These are phyloP conservation scores for Saccharomycopsis vini DNA, from an alignment of 805 yeast genomes.

Conservation along the genomic window DNA sequence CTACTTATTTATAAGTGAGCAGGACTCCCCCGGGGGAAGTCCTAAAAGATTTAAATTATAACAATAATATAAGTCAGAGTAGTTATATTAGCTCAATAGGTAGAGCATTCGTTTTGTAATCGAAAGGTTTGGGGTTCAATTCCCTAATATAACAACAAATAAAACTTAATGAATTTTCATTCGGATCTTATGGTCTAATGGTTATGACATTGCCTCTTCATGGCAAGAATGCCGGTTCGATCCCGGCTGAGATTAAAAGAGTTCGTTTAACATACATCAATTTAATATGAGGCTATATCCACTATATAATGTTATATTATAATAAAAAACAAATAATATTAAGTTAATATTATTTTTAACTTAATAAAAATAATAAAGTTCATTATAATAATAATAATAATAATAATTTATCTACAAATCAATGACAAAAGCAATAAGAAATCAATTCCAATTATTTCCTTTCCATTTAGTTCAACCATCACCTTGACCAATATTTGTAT, in stretches of 20 bases:
- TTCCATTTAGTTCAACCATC: slow-evolving; percentile 23
- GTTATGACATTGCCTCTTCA: slow-evolving; percentile 8
- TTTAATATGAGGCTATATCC: no score
- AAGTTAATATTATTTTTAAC: neutral
- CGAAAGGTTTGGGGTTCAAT: slow-evolving; percentile 16
- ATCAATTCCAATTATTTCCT: slow-evolving; percentile 20
- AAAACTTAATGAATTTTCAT: no score
- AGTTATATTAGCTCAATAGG: slow-evolving; percentile 6
- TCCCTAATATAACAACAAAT: slow-evolving; percentile 15
- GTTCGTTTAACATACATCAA: no score
- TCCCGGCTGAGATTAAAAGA: slow-evolving; percentile 8
- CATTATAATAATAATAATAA: neutral
- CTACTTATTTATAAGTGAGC: no score
- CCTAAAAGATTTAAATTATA: no score
- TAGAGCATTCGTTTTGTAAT: neutral
- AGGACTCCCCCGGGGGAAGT: no score
- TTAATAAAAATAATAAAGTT: neutral
- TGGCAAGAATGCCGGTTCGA: slow-evolving; percentile 11
- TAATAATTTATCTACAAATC: slow-evolving; percentile 1
- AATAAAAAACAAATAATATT: no score
- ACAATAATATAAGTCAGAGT: no score
- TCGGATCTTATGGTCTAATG: slow-evolving; percentile 8
- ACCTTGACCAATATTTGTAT: slow-evolving; percentile 24
- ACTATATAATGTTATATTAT: no score
- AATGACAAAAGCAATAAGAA: slow-evolving; percentile 15